These are phyloP conservation scores for Astrephomene gubernaculifera DNA, from an alignment of 139 green algal genomes.

Conservation along the genomic window DNA sequence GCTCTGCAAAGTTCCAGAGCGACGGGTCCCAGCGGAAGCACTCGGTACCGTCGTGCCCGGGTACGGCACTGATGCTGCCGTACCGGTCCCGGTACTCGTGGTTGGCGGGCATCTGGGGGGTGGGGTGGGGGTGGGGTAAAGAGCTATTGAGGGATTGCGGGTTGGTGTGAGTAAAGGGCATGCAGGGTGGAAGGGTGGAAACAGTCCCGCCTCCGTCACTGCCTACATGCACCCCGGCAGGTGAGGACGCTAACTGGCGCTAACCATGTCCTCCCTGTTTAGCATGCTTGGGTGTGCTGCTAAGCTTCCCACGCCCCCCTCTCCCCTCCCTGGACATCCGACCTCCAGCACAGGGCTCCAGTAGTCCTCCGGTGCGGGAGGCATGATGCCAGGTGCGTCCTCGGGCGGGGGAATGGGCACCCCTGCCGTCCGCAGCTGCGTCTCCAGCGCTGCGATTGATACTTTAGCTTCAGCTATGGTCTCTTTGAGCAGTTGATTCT, in stretches of 20 bases:
- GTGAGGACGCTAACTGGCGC: too few species aligned
- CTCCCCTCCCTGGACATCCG: too few species aligned
- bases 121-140: background rate
- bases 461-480: constrained; percentile 49
- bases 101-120: constrained; percentile 21
- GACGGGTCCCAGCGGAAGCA: constrained; percentile 89
- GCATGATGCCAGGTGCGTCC: background rate
- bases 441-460: constrained; percentile 46
- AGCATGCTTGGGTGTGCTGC: too few species aligned
- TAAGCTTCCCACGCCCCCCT: too few species aligned
- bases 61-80: constrained; percentile 58
- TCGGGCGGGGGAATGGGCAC: constrained; percentile 27
- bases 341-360: constrained; percentile 62
- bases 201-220: too few species aligned
- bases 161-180: background rate
- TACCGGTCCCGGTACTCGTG: constrained; percentile 35
- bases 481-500: constrained; percentile 83
- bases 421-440: constrained; percentile 16
- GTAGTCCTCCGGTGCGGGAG: constrained; percentile 49
- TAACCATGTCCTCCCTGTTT: too few species aligned
- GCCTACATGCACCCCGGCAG: too few species aligned
- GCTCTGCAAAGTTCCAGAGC: constrained; percentile 85
- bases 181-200: too few species aligned
- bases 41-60: constrained; percentile 90
- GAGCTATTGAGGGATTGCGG: background rate